Conservation (phyloP, 805 yeast genomes). For the Lipomyces yamadae region DNA sequence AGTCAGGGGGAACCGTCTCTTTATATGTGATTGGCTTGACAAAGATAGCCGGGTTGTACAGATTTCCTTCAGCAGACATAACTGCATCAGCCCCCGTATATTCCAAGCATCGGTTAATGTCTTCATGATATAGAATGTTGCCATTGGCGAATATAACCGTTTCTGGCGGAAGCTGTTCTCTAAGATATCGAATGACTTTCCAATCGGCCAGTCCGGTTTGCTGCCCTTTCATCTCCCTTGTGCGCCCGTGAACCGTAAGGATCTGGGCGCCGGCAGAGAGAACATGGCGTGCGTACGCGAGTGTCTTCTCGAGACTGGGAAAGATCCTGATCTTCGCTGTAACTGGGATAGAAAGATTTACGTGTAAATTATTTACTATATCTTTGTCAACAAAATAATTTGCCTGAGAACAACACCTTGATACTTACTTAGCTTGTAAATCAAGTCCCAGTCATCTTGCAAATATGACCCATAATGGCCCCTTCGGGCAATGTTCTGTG, state of each 20-base stretch:
- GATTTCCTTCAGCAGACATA: constrained; percentile 96
- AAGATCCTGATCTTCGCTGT: constrained; percentile 94
- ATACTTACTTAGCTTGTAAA: constrained; percentile 55
- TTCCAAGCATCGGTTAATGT: constrained; percentile 69
- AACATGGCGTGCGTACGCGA: constrained; percentile 87
- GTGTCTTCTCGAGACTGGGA: constrained; percentile 79
- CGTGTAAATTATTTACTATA: constrained; percentile 69
- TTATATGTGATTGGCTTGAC: constrained; percentile 27
- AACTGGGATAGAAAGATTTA: constrained; percentile 75
- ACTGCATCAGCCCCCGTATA: constrained; percentile 81
- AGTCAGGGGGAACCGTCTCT: constrained; percentile 35
- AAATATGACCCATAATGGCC: constrained; percentile 95
- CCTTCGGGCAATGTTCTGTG: constrained; percentile 94
- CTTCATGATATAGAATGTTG: constrained; percentile 87
- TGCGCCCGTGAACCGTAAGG: constrained; percentile 91
- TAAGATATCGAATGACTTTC: constrained; percentile 71
- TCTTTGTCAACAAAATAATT: background rate
- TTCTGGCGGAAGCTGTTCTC: constrained; percentile 78
- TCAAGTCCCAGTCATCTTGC: constrained; percentile 95
- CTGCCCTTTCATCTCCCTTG: constrained; percentile 98
- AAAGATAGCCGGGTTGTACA: constrained; percentile 92
- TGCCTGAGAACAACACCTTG: background rate
- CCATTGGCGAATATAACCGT: constrained; percentile 95
- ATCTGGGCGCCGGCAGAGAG: constrained; percentile 94
- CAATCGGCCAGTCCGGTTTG: constrained; percentile 95